A percentile compares a stretch with the other conserved stretches of the same genome.
These are phyloP conservation scores for Aspergillus heteromorphus DNA, from an alignment of 495 filamentous ascomycete species.

Conservation along the genomic window DNA sequence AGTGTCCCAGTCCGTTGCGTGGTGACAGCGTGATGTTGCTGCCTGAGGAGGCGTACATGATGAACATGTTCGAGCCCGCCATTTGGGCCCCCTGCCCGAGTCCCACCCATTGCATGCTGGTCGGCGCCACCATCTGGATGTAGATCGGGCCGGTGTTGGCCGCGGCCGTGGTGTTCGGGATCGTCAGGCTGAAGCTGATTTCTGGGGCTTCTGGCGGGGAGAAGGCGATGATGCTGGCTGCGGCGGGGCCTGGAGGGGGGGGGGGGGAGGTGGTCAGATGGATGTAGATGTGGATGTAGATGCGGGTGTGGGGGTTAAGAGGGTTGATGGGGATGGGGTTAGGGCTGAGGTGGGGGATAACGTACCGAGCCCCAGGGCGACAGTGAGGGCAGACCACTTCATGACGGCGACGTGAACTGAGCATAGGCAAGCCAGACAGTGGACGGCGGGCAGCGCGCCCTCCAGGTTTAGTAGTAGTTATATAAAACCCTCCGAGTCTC, in stretches of 20 bases:
- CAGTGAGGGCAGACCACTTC: too few species aligned
- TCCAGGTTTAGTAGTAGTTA: too few species aligned
- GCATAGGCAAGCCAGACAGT: too few species aligned
- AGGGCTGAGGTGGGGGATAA: too few species aligned
- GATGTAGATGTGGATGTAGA: not conserved
- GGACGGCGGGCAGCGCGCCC: too few species aligned
- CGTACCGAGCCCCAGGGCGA: too few species aligned
- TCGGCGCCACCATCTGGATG: constrained; percentile 60
- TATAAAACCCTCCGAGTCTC: too few species aligned
- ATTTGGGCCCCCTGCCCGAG: constrained; percentile 60
- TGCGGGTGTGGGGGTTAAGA: too few species aligned
- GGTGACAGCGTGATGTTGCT: constrained; percentile 64
- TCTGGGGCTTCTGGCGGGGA: constrained; percentile 16
- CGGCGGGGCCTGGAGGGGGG: not conserved
- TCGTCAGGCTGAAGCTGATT: constrained; percentile 30
- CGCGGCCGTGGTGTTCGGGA: constrained; percentile 24
- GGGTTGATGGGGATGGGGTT: not conserved
- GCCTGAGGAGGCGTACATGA: constrained; percentile 51
- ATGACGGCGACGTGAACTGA: too few species aligned
- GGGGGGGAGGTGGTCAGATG: constrained; percentile 4
- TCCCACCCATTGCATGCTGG: constrained; percentile 56
- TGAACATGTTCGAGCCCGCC: constrained; percentile 61
- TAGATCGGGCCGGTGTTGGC: constrained; percentile 44
- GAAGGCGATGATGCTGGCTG: constrained; percentile 26
- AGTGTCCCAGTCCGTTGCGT: constrained; percentile 49